Percentiles rank a stretch among this genome's conserved stretches.
phyloP scores from a whole-genome alignment of 495 filamentous ascomycete species.

The Aspergillus cavernicola region DNA sequence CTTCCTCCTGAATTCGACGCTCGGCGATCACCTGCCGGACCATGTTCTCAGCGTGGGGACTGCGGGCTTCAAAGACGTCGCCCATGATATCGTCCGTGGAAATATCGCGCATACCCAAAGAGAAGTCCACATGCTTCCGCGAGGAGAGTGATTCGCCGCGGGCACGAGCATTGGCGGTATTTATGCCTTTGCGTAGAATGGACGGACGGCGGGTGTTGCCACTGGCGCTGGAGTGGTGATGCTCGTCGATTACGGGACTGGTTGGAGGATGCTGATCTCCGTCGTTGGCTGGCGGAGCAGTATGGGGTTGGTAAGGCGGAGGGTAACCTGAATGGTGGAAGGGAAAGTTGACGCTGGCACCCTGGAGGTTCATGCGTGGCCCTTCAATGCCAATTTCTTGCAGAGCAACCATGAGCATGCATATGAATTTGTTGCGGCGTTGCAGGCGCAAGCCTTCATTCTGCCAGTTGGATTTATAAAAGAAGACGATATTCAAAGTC shows the following conservation, averaged over 20 bases:
- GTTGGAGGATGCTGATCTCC: constrained; percentile 14
- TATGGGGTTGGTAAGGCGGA: constrained; percentile 17
- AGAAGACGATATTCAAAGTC: constrained; percentile 92
- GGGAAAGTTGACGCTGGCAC: constrained; percentile 56
- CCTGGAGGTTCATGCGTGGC: constrained; percentile 71
- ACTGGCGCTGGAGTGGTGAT: constrained; percentile 23
- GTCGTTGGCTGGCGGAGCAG: constrained; percentile 9
- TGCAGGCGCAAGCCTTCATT: constrained; percentile 89
- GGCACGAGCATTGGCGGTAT: constrained; percentile 40
- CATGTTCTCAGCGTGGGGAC: constrained; percentile 33
- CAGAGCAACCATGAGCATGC: constrained; percentile 84
- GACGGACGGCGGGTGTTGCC: constrained; percentile 40
- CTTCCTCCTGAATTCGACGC: constrained; percentile 45
- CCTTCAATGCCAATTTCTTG: constrained; percentile 86
- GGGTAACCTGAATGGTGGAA: constrained; percentile 51
- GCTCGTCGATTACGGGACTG: constrained; percentile 17
- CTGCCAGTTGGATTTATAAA: constrained; percentile 94
- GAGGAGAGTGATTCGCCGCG: constrained; percentile 55
- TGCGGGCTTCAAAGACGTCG: constrained; percentile 62
- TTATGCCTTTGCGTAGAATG: constrained; percentile 51
- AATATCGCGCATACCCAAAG: constrained; percentile 62
- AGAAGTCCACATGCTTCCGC: constrained; percentile 70
- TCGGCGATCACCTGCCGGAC: constrained; percentile 34
- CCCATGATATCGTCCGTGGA: constrained; percentile 58
- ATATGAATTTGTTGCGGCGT: constrained; percentile 92